These are phyloP conservation scores for Kodamaea derodonti DNA, from an alignment of 1,139 yeast species.

Conservation along the genomic window DNA sequence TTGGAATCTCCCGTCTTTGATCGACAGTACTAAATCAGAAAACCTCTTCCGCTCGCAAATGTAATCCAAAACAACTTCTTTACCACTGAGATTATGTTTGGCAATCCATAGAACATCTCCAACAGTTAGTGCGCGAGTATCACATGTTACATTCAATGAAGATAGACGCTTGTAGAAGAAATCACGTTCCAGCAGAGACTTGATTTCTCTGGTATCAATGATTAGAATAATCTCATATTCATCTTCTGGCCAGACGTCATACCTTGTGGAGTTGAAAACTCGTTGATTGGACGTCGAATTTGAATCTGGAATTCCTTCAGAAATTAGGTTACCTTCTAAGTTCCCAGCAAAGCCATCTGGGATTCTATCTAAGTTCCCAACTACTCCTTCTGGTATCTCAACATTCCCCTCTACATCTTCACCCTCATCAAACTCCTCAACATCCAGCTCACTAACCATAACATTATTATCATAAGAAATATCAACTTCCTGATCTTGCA, in stretches of 20 bases:
- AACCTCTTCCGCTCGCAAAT: slow-evolving; percentile 85
- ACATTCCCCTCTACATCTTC: not conserved
- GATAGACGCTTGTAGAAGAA: slow-evolving; percentile 57
- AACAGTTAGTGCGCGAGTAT: slow-evolving; percentile 59
- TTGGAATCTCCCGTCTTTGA: slow-evolving; percentile 78
- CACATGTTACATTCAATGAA: slow-evolving; percentile 47
- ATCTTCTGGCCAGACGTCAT: slow-evolving; percentile 35
- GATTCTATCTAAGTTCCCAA: no score
- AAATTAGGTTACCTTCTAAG: not conserved
- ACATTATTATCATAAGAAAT: slow-evolving; percentile 36
- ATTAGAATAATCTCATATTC: slow-evolving; percentile 59
- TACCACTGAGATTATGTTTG: slow-evolving; percentile 49
- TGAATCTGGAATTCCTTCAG: slow-evolving; percentile 1
- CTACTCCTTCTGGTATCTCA: not conserved
- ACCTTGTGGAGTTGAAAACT: slow-evolving; percentile 21
- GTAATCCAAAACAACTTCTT: slow-evolving; percentile 69
- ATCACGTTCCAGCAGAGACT: slow-evolving; percentile 57
- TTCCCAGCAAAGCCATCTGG: no score
- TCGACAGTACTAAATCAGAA: slow-evolving; percentile 80
- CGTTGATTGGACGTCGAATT: slow-evolving; percentile 11
- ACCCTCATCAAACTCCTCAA: not conserved
- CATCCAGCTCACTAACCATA: not conserved
- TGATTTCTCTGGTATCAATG: slow-evolving; percentile 80
- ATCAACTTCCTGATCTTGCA: slow-evolving; percentile 12
- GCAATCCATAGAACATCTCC: slow-evolving; percentile 96